Base-by-base conservation (phyloP, 1,284 basidiomycete genomes). In the Cutaneotrichosporon sp. region DNA sequence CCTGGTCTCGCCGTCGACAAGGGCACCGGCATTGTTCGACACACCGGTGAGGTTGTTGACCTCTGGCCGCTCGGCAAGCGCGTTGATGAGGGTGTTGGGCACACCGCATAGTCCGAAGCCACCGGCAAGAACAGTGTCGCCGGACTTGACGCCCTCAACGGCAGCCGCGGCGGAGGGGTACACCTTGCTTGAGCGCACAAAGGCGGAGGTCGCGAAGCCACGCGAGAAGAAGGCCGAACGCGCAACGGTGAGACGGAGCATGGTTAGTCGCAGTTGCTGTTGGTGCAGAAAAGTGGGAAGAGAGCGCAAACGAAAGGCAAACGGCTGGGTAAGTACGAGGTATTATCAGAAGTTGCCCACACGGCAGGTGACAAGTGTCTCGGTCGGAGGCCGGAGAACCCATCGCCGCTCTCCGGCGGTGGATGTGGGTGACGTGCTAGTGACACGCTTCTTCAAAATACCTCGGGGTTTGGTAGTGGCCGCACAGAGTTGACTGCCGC, bases 1-100 rank as follows among this genome's bases (percentile, higher is more conserved):
- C 44, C 52, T 50, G 24, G 49, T 51, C 51, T 53, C 44, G 29
- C 52, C 57, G 44, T 52, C 39, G 41, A 57, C 49, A 42, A 53
- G 27, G 5, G 53, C 70, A 43, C 91, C 91, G 44, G 88, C 87
- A 76, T 96, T 94, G 74, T 96, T 96, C 10, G 89, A 92, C 31
- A 93, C 86, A 41, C 84, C 88, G 14, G 85, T 92, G 48, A 96
- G 76, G 59, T 84, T 78, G 33, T 72, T 67, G 26, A 94, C 81
- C 39, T 90, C 86, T 53, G 80, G 80, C 49, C 88, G 81, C 64
- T 82, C 82, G 16, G 82, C 75, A 34, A 96, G 78, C 3, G 91
- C 91, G 17, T 77, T 77, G 34, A 96, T 86, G 51, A 96, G 79
- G 2, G 90, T 93, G 71, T 93, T 91, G 71, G 75, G 70, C 1